Evolutionary conservation across 2,329 filamentous ascomycete genomes (phyloP).

Genomic region (Cladosporium sp.): DNA sequence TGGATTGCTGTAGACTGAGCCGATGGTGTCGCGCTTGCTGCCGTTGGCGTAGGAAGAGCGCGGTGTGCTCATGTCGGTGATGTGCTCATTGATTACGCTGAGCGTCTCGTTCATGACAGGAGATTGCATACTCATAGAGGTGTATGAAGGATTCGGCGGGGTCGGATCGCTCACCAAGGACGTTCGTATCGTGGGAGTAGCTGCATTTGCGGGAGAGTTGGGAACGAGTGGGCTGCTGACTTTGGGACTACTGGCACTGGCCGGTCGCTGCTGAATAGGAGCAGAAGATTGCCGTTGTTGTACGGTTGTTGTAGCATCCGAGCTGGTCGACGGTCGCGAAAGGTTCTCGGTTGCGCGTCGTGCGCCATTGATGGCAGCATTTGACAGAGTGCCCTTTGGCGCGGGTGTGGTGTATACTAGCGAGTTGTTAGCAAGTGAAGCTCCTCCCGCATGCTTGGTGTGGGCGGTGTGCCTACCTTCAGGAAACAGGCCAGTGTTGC

Average conservation of each 20-base stretch:
- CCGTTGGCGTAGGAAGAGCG: conserved; percentile 51
- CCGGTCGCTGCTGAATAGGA: conserved; percentile 18
- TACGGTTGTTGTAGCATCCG: conserved; percentile 19
- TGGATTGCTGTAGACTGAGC: conserved; percentile 36
- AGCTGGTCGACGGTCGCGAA: conserved; percentile 16
- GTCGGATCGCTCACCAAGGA: conserved; percentile 14
- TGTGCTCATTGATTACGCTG: conserved; percentile 95
- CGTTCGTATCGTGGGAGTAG: conserved; percentile 13
- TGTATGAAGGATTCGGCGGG: conserved; percentile 15
- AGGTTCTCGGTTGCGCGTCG: conserved; percentile 34
- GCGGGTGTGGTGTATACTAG: conserved; percentile 43
- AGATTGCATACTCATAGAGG: conserved; percentile 25
- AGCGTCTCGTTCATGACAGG: conserved; percentile 92
- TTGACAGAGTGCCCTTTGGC: conserved; percentile 36
- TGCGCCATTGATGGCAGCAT: conserved; percentile 27
- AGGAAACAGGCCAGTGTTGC: conserved; percentile 76
- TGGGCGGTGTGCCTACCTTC: conserved; percentile 59
- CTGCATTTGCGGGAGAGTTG: background rate
- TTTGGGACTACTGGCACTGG: conserved; percentile 20
- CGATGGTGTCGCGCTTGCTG: conserved; percentile 40
- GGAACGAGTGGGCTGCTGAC: conserved; percentile 14
- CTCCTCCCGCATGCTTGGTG: conserved; percentile 22
- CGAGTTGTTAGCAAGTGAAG: conserved; percentile 1
- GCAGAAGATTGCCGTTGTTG: conserved; percentile 17
- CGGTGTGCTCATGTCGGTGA: conserved; percentile 75